Evolutionary conservation across 1,139 yeast genomes (phyloP).

Genomic region (Ogataea hybrid): DNA sequence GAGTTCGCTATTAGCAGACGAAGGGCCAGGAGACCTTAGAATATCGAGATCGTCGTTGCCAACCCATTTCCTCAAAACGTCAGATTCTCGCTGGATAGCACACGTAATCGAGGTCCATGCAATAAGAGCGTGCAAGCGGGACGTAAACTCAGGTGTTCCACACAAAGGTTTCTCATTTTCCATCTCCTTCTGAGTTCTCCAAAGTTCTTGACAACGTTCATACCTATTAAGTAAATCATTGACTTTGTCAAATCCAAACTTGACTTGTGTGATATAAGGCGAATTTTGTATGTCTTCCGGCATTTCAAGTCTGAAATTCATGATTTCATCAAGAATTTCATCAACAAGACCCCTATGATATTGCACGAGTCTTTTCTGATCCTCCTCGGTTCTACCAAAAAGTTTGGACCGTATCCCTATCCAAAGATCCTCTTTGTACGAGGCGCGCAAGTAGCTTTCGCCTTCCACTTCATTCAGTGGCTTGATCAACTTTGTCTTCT

Average conservation of each 20-base stretch:
- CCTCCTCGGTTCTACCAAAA: constrained; percentile 77
- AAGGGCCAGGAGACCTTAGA: constrained; percentile 18
- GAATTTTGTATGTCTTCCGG: constrained; percentile 27
- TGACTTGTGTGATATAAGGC: constrained; percentile 29
- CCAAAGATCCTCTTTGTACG: constrained; percentile 79
- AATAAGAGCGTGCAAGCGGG: constrained; percentile 70
- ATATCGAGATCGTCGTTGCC: constrained; percentile 79
- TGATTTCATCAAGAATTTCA: constrained; percentile 66
- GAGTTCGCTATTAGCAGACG: constrained; percentile 1
- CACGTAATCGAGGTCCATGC: constrained; percentile 82
- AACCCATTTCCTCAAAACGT: constrained; percentile 63
- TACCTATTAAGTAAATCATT: constrained; percentile 55
- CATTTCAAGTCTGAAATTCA: constrained; percentile 55
- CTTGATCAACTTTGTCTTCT: constrained; percentile 73
- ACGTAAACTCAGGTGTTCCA: constrained; percentile 60
- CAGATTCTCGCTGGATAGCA: constrained; percentile 61
- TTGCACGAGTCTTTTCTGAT: constrained; percentile 70
- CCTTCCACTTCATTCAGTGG: constrained; percentile 44
- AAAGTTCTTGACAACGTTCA: constrained; percentile 69
- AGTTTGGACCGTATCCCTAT: constrained; percentile 77
- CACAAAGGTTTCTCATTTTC: constrained; percentile 72
- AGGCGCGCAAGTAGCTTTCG: constrained; percentile 50
- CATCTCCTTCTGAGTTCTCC: constrained; percentile 84
- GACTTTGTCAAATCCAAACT: constrained; percentile 45
- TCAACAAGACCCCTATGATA: constrained; percentile 76